Evolutionary conservation across 306 rosid genomes (phyloP).

Genomic region (Prunus mira): DNA sequence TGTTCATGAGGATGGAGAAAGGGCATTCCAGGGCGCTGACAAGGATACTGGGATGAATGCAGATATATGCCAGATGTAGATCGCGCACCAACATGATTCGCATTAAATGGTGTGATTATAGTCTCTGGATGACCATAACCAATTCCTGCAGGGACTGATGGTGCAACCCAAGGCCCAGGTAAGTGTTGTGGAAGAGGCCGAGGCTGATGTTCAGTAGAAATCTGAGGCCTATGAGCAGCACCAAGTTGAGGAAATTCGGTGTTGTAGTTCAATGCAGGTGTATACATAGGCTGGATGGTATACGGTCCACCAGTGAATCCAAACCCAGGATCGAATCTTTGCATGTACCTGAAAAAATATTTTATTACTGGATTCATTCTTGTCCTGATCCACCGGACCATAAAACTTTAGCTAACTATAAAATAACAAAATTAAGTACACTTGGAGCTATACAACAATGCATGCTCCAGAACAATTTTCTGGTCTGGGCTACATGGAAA

Average conservation of each 20-base stretch:
- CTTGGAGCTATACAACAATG: not conserved
- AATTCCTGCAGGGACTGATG: conserved; percentile 66
- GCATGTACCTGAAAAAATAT: conserved; percentile 68
- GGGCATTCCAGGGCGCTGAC: conserved; percentile 87
- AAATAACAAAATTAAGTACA: not conserved
- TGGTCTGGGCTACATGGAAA: not conserved
- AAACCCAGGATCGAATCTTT: conserved; percentile 96
- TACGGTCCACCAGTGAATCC: conserved; percentile 92
- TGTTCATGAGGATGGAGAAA: conserved; percentile 79
- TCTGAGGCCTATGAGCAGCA: conserved; percentile 74
- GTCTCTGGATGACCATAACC: conserved; percentile 87
- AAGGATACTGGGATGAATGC: conserved; percentile 87
- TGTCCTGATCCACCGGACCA: not conserved
- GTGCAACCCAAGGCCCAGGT: conserved; percentile 73
- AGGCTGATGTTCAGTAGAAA: conserved; percentile 73
- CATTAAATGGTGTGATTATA: conserved; percentile 68
- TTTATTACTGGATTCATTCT: not conserved
- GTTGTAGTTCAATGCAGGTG: conserved; percentile 83
- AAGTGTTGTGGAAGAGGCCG: conserved; percentile 70
- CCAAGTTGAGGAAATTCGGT: conserved; percentile 98
- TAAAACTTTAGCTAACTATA: not conserved
- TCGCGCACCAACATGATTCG: conserved; percentile 69
- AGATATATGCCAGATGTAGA: conserved; percentile 64
- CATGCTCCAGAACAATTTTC: not conserved
- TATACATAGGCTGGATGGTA: conserved; percentile 80